phyloP scores from a whole-genome alignment of 2,329 filamentous ascomycete species.

The Monosporascus sp. region DNA sequence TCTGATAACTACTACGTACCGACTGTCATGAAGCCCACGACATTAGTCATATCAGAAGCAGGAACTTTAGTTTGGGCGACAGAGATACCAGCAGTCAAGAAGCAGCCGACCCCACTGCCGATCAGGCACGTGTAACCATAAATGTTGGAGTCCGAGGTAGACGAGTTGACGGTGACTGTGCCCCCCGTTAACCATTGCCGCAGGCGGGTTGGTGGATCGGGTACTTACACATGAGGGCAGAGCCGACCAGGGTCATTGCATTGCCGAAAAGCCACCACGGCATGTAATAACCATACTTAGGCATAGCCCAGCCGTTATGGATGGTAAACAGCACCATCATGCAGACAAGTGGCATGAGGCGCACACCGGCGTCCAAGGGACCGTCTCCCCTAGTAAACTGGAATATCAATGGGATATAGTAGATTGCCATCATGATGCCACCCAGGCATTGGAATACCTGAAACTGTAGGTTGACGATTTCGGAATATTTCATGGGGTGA shows the following conservation, averaged over 20 bases:
- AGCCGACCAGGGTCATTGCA: constrained; percentile 26
- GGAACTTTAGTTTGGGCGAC: constrained; percentile 30
- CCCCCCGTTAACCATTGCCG: background rate
- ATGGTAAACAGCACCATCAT: constrained; percentile 30
- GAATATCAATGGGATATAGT: constrained; percentile 45
- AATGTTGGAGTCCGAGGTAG: constrained; percentile 20
- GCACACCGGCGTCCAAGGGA: constrained; percentile 30
- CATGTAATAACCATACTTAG: constrained; percentile 29
- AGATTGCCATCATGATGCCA: constrained; percentile 19
- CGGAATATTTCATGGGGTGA: constrained; percentile 28
- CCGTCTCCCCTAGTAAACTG: constrained; percentile 38
- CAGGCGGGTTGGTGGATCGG: background rate
- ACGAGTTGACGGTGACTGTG: constrained; percentile 20
- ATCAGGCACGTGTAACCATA: constrained; percentile 33
- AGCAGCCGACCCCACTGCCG: constrained; percentile 33
- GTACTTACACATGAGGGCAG: constrained; percentile 27
- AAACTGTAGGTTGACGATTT: constrained; percentile 11
- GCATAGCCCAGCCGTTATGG: constrained; percentile 30
- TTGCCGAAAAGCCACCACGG: constrained; percentile 33
- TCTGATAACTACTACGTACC: constrained; percentile 6
- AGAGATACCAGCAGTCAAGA: constrained; percentile 30
- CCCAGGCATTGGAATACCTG: constrained; percentile 15
- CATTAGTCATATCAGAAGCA: constrained; percentile 23
- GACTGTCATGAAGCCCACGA: constrained; percentile 31
- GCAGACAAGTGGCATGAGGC: constrained; percentile 34